A percentile compares a stretch with the other conserved stretches of the same genome.
Conservation (phyloP, 73 alveolate species). For the Durusdinium trenchii region DNA sequence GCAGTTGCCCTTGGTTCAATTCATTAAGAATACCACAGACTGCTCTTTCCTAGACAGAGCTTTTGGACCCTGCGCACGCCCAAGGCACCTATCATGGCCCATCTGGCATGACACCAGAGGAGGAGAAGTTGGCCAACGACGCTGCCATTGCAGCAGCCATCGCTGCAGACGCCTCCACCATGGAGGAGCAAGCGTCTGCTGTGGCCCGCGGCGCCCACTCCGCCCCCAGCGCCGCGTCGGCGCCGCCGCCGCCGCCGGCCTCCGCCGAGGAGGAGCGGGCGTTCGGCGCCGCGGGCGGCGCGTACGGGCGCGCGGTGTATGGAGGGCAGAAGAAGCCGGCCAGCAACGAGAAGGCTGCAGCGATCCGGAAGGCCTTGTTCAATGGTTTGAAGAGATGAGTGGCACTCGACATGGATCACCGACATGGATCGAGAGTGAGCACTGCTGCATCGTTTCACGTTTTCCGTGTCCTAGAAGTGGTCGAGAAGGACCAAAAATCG, state of each 20-base stretch:
- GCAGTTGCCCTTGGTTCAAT: no score
- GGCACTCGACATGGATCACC: no score
- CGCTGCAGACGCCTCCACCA: conserved; percentile 88
- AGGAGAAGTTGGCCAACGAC: conserved; percentile 80
- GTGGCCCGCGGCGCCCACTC: background rate
- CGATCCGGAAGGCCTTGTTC: conserved; percentile 42
- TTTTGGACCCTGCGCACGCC: no score
- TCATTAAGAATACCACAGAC: no score
- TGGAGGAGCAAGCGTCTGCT: conserved; percentile 42
- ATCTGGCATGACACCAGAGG: conserved; percentile 67
- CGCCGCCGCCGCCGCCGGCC: background rate
- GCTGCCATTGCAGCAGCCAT: conserved; percentile 93
- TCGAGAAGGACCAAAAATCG: no score
- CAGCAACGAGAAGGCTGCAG: conserved; percentile 60
- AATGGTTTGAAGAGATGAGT: no score
- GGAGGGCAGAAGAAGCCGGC: conserved; percentile 24
- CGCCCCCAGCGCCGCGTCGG: background rate
- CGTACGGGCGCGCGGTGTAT: conserved; percentile 35
- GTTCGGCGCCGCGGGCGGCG: conserved; percentile 53
- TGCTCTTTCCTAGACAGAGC: no score
- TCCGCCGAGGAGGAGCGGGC: conserved; percentile 35
- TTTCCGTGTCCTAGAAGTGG: no score
- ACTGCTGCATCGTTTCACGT: no score
- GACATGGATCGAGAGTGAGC: no score
- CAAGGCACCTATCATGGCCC: background rate